Evolutionary conservation across 495 filamentous ascomycete genomes (phyloP), one percentile per base, ranked within the genome.

Genomic region (Evansstolkia leycettana): DNA sequence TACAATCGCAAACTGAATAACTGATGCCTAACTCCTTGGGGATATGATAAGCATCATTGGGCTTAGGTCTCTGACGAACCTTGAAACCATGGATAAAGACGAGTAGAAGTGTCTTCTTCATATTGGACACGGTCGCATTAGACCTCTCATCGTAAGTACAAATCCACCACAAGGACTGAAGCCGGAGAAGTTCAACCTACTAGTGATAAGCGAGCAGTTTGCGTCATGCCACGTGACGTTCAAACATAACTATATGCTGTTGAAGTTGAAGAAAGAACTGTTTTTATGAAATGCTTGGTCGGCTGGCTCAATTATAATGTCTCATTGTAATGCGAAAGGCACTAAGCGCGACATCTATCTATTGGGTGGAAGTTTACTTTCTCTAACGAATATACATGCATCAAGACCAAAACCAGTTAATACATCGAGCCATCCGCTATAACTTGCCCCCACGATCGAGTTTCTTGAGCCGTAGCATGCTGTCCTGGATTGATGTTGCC

Each of bases 21-120:
- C n/a, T n/a, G n/a, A n/a, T n/a, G n/a, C n/a, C n/a, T n/a, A n/a
- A n/a, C n/a, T n/a, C n/a, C n/a, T n/a, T n/a, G n/a, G n/a, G n/a
- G n/a, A n/a, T n/a, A n/a, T n/a, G n/a, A n/a, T n/a, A n/a, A n/a
- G n/a, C n/a, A n/a, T n/a, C n/a, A n/a, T n/a, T n/a, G n/a, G n/a
- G n/a, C n/a, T n/a, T n/a, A n/a, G 26, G 31, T 3, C 13, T 4
- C 17, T 20, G 27, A 42, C 59, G 33, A 57, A 89, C 86, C 76
- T 96, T 94, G 73, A 98, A 98, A 34, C 90, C 90, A 57, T 98
- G 90, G 33, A 96, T 87, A 60, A 94, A 96, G 51, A 82, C 84
- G 34, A 98, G 62, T 8, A 98, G 62, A 19, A 98, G 63, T 43
- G 83, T 94, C 57, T 87, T 94, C 63, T 79, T 85, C 81, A 85